Conservation (phyloP, 1,284 basidiomycete genomes). For the Wallemia ichthyophaga region DNA sequence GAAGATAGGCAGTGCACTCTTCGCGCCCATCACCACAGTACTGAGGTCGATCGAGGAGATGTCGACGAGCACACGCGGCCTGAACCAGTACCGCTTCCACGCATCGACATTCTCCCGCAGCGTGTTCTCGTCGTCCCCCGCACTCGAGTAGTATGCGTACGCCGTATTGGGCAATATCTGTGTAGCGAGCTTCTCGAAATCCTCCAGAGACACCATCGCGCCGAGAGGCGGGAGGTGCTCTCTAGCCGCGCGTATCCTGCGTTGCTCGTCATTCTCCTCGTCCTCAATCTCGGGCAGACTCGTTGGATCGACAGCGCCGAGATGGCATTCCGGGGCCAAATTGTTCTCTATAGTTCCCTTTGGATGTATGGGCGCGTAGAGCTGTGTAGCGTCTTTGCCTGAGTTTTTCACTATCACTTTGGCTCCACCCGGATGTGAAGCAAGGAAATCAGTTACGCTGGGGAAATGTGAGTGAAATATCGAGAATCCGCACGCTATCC, state of each 20-base stretch:
- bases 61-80: constrained; percentile 41
- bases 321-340: not conserved
- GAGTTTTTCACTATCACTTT: not conserved
- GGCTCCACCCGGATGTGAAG: not conserved
- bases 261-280: constrained; percentile 35
- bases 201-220: constrained; percentile 35
- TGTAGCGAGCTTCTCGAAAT: constrained; percentile 22
- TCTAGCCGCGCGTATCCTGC: constrained; percentile 30
- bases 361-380: not conserved
- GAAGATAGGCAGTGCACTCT: constrained; percentile 48
- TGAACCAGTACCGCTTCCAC: constrained; percentile 51
- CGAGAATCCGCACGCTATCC: not conserved
- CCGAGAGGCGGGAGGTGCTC: constrained; percentile 30
- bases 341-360: not conserved
- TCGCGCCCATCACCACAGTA: constrained; percentile 42
- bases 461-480: not conserved
- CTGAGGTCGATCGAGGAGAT: constrained; percentile 38
- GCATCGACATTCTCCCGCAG: constrained; percentile 33
- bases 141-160: constrained; percentile 49
- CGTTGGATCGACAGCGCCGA: not conserved
- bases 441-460: constrained; percentile 6
- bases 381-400: not conserved
- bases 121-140: constrained; percentile 43
- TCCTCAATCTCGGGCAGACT: not conserved
- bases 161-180: constrained; percentile 27